These are phyloP conservation scores for Cardamine chenopodiifolia DNA, from an alignment of 345 rosid species.

Conservation along the genomic window DNA sequence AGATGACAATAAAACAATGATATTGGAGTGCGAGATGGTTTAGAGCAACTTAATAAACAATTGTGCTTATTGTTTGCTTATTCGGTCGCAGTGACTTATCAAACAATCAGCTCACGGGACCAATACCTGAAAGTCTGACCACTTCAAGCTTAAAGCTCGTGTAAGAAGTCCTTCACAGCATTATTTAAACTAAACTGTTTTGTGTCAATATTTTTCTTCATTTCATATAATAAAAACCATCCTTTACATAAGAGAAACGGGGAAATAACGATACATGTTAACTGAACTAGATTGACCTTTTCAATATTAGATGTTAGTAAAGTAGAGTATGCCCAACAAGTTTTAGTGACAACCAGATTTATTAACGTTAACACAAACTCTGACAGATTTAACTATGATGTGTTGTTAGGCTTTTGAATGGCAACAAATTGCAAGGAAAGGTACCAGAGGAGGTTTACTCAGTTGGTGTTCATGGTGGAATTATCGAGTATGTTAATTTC, in stretches of 20 bases:
- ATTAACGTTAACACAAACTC: neutral
- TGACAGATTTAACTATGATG: constrained; percentile 14
- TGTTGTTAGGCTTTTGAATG: constrained; percentile 62
- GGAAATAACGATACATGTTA: neutral
- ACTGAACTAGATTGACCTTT: neutral
- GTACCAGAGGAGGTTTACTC: constrained; percentile 88
- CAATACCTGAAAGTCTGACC: constrained; percentile 81
- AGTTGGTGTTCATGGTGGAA: constrained; percentile 93
- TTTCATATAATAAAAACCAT: neutral
- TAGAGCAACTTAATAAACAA: neutral
- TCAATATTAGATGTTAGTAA: neutral
- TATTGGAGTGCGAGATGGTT: constrained; percentile 14
- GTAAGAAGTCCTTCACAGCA: constrained; percentile 46
- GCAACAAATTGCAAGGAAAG: constrained; percentile 72
- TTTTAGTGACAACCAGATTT: neutral
- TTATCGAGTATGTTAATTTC: constrained; percentile 65
- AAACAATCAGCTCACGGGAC: constrained; percentile 73
- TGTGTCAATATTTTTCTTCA: neutral
- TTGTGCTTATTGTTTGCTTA: constrained; percentile 28
- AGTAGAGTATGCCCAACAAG: neutral
- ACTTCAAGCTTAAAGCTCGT: constrained; percentile 70
- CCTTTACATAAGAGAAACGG: neutral
- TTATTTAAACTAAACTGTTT: neutral
- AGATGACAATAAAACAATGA: constrained; percentile 4
- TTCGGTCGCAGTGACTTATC: constrained; percentile 75